These are phyloP conservation scores for Prunus mongolica DNA, from an alignment of 306 rosid species.

Conservation along the genomic window DNA sequence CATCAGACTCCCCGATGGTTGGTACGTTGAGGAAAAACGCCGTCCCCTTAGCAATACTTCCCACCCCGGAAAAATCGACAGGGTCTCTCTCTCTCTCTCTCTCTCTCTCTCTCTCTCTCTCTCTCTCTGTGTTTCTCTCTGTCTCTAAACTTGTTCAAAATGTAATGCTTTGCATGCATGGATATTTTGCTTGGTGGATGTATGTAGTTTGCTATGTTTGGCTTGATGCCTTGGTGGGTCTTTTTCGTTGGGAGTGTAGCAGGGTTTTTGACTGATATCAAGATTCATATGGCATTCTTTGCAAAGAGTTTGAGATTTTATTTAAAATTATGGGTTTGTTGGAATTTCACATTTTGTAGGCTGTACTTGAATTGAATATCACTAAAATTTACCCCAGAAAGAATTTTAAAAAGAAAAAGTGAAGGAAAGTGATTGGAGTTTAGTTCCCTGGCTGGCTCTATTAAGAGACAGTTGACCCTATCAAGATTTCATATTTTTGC, in stretches of 20 bases:
- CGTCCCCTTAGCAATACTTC: constrained; percentile 9
- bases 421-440: neutral
- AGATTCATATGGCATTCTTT: neutral
- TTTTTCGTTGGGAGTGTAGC: neutral
- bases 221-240: neutral
- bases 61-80: constrained; percentile 23
- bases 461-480: neutral
- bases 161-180: constrained; percentile 18
- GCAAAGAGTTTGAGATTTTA: neutral
- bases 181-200: neutral
- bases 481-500: neutral
- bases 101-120: neutral
- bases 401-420: no score
- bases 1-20: constrained; percentile 44
- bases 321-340: neutral
- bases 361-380: neutral
- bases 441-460: neutral
- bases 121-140: neutral
- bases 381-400: neutral
- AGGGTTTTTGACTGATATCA: neutral
- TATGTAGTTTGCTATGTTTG: neutral
- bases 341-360: neutral
- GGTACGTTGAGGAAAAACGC: constrained; percentile 40
- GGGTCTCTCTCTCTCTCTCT: constrained; percentile 20
- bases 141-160: neutral